phyloP scores from a whole-genome alignment of 371 early-diverging fungal species.

The Zopfochytrium polystomum region DNA sequence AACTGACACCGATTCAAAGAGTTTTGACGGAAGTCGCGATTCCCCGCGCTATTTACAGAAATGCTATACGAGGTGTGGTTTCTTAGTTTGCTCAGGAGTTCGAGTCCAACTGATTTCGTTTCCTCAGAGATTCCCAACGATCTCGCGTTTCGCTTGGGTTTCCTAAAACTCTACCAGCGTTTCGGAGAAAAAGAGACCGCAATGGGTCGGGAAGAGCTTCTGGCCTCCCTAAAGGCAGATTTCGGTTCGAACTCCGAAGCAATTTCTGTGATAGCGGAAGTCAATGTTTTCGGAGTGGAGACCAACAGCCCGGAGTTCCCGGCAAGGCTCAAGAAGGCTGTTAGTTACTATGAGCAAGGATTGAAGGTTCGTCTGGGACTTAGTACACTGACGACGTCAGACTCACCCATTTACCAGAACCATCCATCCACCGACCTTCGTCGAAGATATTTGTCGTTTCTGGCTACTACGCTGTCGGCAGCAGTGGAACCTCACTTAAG shows the following conservation, averaged over 20 bases:
- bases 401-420: conserved; percentile 30
- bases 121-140: conserved; percentile 63
- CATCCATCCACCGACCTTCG: conserved; percentile 34
- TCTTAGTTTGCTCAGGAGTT: no score
- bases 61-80: conserved; percentile 69
- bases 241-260: conserved; percentile 59
- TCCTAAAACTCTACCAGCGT: conserved; percentile 63
- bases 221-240: conserved; percentile 46
- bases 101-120: not conserved
- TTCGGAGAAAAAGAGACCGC: conserved; percentile 59
- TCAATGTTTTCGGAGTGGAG: conserved; percentile 45
- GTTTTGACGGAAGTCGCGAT: conserved; percentile 78
- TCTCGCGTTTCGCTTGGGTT: conserved; percentile 69
- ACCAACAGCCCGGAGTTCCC: conserved; percentile 57
- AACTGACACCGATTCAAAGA: conserved; percentile 43
- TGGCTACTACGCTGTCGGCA: conserved; percentile 47
- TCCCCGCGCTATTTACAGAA: conserved; percentile 72
- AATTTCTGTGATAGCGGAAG: conserved; percentile 60
- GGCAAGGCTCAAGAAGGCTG: conserved; percentile 52
- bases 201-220: conserved; percentile 49
- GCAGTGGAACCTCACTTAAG: conserved; percentile 60
- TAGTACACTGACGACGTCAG: no score
- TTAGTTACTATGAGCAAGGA: conserved; percentile 48
- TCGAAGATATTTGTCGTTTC: conserved; percentile 59
- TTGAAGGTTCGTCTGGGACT: conserved; percentile 39